Conservation (phyloP, 83 land plant genomes). For the Thuja plicata region DNA sequence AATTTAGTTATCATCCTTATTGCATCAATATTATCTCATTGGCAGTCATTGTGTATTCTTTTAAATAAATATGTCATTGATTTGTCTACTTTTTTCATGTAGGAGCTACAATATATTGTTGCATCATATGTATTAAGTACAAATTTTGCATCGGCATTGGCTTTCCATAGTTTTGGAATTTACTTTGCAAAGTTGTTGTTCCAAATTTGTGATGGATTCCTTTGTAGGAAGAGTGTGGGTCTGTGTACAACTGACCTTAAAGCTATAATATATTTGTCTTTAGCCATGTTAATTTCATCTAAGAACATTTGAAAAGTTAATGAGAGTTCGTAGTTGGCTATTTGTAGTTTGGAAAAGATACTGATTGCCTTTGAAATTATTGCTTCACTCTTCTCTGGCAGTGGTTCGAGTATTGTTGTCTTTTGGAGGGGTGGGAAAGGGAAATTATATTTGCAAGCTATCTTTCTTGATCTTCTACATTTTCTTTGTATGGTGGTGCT, state of each 20-base stretch:
- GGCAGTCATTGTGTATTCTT: too few species aligned
- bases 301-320: not conserved
- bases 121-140: not conserved
- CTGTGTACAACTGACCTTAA: not conserved
- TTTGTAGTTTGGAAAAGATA: not conserved
- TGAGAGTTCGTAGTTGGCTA: not conserved
- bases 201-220: not conserved
- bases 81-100: not conserved
- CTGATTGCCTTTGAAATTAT: not conserved
- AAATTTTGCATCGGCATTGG: not conserved
- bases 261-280: not conserved
- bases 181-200: not conserved
- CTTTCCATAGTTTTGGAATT: not conserved
- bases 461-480: too few species aligned
- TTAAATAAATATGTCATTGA: not conserved
- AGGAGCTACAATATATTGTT: not conserved
- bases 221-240: not conserved
- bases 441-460: not conserved
- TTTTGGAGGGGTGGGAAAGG: not conserved
- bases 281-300: not conserved
- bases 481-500: too few species aligned
- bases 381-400: not conserved
- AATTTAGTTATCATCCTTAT: too few species aligned
- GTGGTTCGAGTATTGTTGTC: not conserved
- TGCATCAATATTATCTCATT: too few species aligned